Base-by-base conservation (phyloP, 2,329 filamentous ascomycete species). In the Thielaviopsis musarum region DNA sequence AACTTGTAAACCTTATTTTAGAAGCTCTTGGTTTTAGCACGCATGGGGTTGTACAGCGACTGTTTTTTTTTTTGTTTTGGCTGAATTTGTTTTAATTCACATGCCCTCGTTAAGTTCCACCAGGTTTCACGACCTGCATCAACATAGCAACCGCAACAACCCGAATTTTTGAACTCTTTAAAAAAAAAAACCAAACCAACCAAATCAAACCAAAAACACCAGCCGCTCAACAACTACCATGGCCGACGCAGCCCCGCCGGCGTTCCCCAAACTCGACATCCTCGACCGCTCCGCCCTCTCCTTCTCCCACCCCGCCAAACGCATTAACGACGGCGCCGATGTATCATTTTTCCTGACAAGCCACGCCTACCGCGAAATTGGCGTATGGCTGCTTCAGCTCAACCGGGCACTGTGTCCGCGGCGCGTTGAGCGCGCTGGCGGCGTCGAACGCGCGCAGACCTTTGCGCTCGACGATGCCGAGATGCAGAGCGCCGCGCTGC, bases 331-430 rank as follows among this genome's bases (percentile, higher is more conserved):
- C 66, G 85, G 85, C 60, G 75, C 84, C 62, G 90, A 97, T 75
- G 87, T 98, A 59, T 71, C 80, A 21, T 80, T 79, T 63, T 98
- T 97, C 70, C 80, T 95, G 58, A 79, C 78, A 9, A 90, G 88
- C 55, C 81, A 80, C 65, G 93, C 89, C 52, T 96, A 97, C 72
- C 79, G 82, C 61, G 89, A 96, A 68, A 87, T 98, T 58, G 86
- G 88, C 70, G 79, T 81, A 54, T 97, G 95, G 69, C 75, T 97
- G 54, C 77, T 95, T 64, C 93, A 97, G 72, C 82, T 98, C 55
- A 97, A 95, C 70, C 82, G 85, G 61, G 80, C 91, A 12, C 82
- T 97, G 72, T 87, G 91, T 64, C 91, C 91, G 0, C 75, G 81
- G 21, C 83, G 78, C 64, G n/a, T n/a, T n/a, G n/a, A 65, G 68